These are phyloP conservation scores for Leptodermis oblonga DNA, from an alignment of 257 asterid genomes.

Conservation along the genomic window DNA sequence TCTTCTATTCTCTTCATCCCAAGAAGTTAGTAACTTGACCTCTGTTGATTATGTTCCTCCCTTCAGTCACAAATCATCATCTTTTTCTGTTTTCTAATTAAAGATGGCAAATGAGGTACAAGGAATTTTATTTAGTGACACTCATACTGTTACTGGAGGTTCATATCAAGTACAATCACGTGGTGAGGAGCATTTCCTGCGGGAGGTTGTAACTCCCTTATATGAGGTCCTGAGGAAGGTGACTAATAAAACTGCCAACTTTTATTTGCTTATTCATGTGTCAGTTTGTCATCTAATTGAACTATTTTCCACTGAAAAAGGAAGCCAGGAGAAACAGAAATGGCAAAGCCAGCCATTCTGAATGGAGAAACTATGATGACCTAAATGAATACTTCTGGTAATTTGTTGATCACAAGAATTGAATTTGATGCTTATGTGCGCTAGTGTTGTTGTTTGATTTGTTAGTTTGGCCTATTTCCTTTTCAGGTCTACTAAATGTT, in stretches of 20 bases:
- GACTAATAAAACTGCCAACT: conserved; percentile 16
- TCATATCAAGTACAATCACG: conserved; percentile 45
- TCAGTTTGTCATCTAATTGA: conserved; percentile 8
- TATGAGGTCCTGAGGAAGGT: conserved; percentile 82
- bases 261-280: not conserved
- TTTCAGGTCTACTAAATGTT: conserved; percentile 72
- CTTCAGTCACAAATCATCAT: conserved; percentile 3
- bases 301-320: conserved; percentile 52
- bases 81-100: conserved; percentile 16
- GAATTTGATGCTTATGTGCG: not conserved
- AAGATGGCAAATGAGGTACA: conserved; percentile 89
- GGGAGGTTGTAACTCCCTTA: conserved; percentile 82
- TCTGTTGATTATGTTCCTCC: conserved; percentile 6
- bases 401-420: conserved; percentile 21
- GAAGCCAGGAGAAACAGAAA: conserved; percentile 80
- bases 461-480: conserved; percentile 12
- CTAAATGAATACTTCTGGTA: conserved; percentile 97
- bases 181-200: conserved; percentile 73
- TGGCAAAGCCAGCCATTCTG: conserved; percentile 95
- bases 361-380: conserved; percentile 97
- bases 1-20: not conserved
- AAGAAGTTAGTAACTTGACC: not conserved
- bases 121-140: conserved; percentile 58
- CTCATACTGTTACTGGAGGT: conserved; percentile 63
- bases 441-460: conserved; percentile 3